These are phyloP conservation scores for Sonneratia alba DNA, from an alignment of 345 rosid genomes.

Conservation along the genomic window DNA sequence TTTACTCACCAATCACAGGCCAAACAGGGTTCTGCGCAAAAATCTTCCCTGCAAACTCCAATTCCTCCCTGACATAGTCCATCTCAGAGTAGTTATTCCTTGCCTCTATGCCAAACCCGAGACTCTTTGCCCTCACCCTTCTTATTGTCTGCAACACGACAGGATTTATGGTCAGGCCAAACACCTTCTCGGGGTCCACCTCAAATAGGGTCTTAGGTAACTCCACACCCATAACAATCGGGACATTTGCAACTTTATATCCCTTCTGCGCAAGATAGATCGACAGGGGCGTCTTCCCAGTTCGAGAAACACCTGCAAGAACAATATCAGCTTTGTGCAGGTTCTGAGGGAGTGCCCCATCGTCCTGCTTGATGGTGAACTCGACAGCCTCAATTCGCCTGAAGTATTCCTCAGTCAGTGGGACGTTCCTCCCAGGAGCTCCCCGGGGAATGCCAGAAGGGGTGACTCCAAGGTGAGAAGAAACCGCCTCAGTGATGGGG, in stretches of 20 bases:
- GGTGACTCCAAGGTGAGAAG: constrained; percentile 68
- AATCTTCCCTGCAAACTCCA: constrained; percentile 54
- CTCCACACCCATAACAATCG: constrained; percentile 59
- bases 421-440: constrained; percentile 38
- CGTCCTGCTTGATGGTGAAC: constrained; percentile 87
- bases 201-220: constrained; percentile 57
- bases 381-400: constrained; percentile 64
- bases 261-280: constrained; percentile 80
- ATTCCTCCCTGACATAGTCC: constrained; percentile 52
- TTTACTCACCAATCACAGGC: constrained; percentile 65
- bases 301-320: constrained; percentile 76
- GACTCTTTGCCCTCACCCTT: constrained; percentile 57
- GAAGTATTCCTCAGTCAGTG: constrained; percentile 66
- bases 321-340: constrained; percentile 59
- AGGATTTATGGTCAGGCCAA: constrained; percentile 69
- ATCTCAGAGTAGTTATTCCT: constrained; percentile 69
- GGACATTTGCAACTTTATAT: constrained; percentile 77
- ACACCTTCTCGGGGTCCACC: constrained; percentile 59
- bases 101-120: constrained; percentile 45
- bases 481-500: constrained; percentile 73
- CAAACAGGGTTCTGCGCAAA: constrained; percentile 69
- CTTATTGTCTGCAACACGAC: constrained; percentile 61
- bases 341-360: constrained; percentile 70
- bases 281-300: constrained; percentile 80
- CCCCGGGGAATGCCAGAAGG: constrained; percentile 85